A percentile compares a stretch with the other conserved stretches of the same genome.
phyloP scores from a whole-genome alignment of 257 asterid genomes.

The Fraxinus excelsior region DNA sequence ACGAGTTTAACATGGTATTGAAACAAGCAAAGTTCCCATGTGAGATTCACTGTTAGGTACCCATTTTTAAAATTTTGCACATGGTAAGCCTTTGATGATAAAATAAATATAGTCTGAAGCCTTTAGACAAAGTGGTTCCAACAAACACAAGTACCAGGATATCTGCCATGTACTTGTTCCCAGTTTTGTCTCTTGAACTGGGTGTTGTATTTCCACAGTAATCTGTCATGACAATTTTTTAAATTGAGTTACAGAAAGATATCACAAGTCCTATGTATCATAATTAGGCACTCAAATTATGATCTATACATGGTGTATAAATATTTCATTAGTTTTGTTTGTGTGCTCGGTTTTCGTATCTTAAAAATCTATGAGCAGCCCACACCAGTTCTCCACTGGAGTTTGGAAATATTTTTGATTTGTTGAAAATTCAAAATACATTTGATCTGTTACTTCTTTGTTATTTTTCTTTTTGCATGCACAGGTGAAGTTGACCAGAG shows the following conservation, averaged over 20 bases:
- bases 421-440: neutral
- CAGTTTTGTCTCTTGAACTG: neutral
- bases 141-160: neutral
- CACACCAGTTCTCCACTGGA: neutral
- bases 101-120: neutral
- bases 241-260: neutral
- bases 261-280: neutral
- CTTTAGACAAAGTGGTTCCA: neutral
- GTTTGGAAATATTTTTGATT: neutral
- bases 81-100: neutral
- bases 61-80: no score
- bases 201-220: neutral
- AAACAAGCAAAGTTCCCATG: no score
- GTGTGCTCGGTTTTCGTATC: neutral
- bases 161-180: neutral
- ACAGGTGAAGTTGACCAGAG: constrained; percentile 92
- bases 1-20: neutral
- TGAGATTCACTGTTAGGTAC: no score
- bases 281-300: neutral
- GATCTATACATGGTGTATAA: neutral
- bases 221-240: neutral
- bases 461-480: neutral
- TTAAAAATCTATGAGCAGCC: neutral
- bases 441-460: neutral
- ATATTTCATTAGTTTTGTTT: neutral